Evolutionary conservation across 2,329 filamentous ascomycete genomes (phyloP).

Genomic region (Epichloe glyceriae): DNA sequence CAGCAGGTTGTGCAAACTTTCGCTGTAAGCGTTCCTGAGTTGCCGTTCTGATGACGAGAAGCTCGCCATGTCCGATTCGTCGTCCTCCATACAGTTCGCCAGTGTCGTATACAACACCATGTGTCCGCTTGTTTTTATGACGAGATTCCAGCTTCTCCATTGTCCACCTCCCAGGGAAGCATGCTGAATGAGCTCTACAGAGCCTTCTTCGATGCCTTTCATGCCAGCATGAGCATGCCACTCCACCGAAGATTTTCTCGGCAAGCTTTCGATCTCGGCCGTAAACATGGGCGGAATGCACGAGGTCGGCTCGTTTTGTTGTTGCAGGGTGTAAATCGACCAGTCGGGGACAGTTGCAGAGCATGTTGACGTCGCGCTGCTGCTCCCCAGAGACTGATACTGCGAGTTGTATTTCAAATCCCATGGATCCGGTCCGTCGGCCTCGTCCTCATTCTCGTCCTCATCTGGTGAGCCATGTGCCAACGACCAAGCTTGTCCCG

Average conservation of each 20-base stretch:
- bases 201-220: slow-evolving; percentile 16
- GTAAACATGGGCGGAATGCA: slow-evolving; percentile 56
- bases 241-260: slow-evolving; percentile 62
- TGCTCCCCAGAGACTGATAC: slow-evolving; percentile 29
- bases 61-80: not conserved
- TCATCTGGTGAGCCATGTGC: slow-evolving; percentile 24
- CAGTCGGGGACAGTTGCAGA: slow-evolving; percentile 35
- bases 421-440: slow-evolving; percentile 52
- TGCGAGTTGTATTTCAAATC: slow-evolving; percentile 45
- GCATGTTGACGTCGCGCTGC: slow-evolving; percentile 11
- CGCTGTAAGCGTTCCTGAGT: not conserved
- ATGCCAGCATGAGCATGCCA: slow-evolving; percentile 65
- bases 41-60: slow-evolving; percentile 3
- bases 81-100: slow-evolving; percentile 8
- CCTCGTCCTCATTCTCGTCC: slow-evolving; percentile 32
- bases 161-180: slow-evolving; percentile 7
- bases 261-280: slow-evolving; percentile 64
- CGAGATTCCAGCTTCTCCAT: slow-evolving; percentile 19
- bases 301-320: slow-evolving; percentile 21
- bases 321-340: slow-evolving; percentile 27
- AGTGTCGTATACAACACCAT: slow-evolving; percentile 19
- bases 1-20: slow-evolving; percentile 1
- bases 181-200: slow-evolving; percentile 13
- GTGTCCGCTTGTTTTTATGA: slow-evolving; percentile 12
- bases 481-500: slow-evolving; percentile 33